Base-by-base conservation (phyloP, 169 alveolate species). In the Fabrea salina region DNA sequence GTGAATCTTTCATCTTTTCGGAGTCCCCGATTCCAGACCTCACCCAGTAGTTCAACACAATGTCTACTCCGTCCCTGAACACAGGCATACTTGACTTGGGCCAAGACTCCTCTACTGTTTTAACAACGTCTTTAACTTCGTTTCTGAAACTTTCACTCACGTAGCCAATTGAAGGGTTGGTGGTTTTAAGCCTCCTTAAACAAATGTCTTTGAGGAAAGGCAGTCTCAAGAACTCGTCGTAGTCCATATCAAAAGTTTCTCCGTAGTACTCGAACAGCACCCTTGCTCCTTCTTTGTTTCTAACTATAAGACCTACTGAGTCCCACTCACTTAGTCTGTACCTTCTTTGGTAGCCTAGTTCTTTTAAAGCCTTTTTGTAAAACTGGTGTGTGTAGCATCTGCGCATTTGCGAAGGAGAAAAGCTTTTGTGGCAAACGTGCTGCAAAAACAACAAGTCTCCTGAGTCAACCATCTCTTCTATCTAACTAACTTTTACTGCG, bases 381-480 rank as follows among this genome's bases (percentile, higher is more conserved):
- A 32, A 8, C 54, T 61, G 16, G 49, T 11, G 11, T 35, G 11
- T 16, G 30, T 68, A 68, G 35, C 78, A 68, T 19, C 25, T 8
- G 13, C 59, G 35, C 67, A 68, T 68, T 4, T 40, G 25, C 13
- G n/a, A 11, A 16, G 41, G n/a, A 11, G 64, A 43, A 8, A 68
- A 68, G 32, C 44, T 47, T 44, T 47, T 47, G 13, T 22, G 16
- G 78, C 78, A 68, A 8, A 1, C 30, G 22, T 40, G 32, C 66
- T 68, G 41, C 57, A 40, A 25, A 22, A 68, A 47, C 0, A 68
- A 19, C 19, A 68, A 19, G 4, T 68, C 78, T 19, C 78, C 78
- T 1, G 78, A 25, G 67, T 68, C 78, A 8, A 68, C 16, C 7
- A 44, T 44, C 11, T 68, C 64, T 68, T 68, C 78, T 8, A 68